A percentile compares a stretch with the other conserved stretches of the same genome.
These are phyloP conservation scores for Erysimum cheiranthoides DNA, from an alignment of 345 rosid genomes.

Conservation along the genomic window DNA sequence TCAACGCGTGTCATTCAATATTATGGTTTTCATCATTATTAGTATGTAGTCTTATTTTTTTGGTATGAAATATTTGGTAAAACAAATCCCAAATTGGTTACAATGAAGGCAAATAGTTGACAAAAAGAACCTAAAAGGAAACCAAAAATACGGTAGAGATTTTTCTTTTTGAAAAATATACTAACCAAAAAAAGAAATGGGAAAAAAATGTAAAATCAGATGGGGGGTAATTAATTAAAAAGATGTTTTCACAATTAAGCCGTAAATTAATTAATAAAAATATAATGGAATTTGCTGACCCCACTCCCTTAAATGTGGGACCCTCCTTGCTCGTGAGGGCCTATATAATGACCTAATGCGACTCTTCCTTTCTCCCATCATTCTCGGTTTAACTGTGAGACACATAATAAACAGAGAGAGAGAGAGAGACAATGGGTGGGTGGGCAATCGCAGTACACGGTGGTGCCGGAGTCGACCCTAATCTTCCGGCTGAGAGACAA, in stretches of 20 bases:
- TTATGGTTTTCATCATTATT: too few species aligned
- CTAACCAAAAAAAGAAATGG: not conserved
- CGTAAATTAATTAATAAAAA: not conserved
- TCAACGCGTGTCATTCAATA: too few species aligned
- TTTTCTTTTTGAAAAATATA: too few species aligned
- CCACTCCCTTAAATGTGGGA: too few species aligned
- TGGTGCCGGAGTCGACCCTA: slow-evolving; percentile 99
- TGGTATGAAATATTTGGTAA: too few species aligned
- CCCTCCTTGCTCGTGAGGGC: not conserved
- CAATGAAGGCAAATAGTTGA: not conserved
- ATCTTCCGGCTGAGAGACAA: slow-evolving; percentile 78
- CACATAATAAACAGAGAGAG: slow-evolving; percentile 16
- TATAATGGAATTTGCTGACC: too few species aligned
- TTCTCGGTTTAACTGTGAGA: slow-evolving; percentile 21
- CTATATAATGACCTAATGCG: slow-evolving; percentile 40
- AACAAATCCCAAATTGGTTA: not conserved
- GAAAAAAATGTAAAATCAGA: not conserved
- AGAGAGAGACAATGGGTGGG: slow-evolving; percentile 56
- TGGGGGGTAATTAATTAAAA: not conserved
- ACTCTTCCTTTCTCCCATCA: slow-evolving; percentile 35
- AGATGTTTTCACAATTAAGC: not conserved
- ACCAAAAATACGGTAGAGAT: not conserved
- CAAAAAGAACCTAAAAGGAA: not conserved
- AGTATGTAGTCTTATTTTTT: too few species aligned
- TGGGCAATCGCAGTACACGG: slow-evolving; percentile 99